Base-by-base conservation (phyloP, 169 alveolate species). In the Plasmodium gonderi region DNA sequence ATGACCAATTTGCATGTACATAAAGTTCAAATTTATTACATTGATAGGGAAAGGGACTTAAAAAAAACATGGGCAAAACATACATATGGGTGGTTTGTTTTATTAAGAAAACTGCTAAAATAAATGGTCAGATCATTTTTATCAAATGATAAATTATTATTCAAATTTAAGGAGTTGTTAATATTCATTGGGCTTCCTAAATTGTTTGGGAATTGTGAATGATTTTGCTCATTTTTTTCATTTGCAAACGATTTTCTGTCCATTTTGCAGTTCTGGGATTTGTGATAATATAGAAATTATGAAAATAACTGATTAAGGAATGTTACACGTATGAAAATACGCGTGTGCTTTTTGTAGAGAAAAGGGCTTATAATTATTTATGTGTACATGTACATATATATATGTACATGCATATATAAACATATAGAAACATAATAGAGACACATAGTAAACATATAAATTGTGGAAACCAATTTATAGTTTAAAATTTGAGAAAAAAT, bases 51-150 rank as follows among this genome's bases (percentile, higher is more conserved):
- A 1, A 90, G 65, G 60, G 74, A 8, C 72, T 90, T 90, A 78
- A 79, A 79, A 64, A 64, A 67, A 64, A 90, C 60, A 72, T 90
- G 94, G 49, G 69, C 36, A 26, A 90, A 40, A 65, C 94, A 90
- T 33, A 90, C 44, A 47, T 90, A 78, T 14, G 94, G 94, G 45
- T 90, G 94, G 6, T 90, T 90, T 14, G 64, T 64, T 26, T 78
- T 78, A 40, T 90, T 54, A 44, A 90, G 26, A 31, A 90, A 77
- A 9, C 29, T 31, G 23, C 51, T 45, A 23, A 78, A 77, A 20
- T 90, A 90, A 5, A 11, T 65, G 31, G 26, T 45, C 31, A 78
- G 11, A 20, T 77, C 90, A 54, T 74, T 90, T 78, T 20, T 36
- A 40, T 47, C 69, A 65, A 64, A 60, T 47, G 78, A 14, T 23